These are phyloP conservation scores for Xylaria sp. DNA, from an alignment of 495 filamentous ascomycete genomes.

Conservation along the genomic window DNA sequence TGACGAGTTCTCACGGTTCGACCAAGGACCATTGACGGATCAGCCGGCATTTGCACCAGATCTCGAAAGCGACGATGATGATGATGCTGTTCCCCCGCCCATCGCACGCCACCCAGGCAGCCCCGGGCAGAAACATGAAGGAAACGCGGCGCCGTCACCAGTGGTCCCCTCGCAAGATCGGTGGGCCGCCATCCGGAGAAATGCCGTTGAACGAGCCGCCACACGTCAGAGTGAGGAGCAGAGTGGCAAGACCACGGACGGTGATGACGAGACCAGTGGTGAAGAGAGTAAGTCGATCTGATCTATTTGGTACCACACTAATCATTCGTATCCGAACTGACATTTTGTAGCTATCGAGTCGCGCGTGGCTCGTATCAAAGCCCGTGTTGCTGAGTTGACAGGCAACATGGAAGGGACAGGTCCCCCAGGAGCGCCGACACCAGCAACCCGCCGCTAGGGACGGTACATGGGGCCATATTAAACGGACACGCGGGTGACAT, in stretches of 20 bases:
- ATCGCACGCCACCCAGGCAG: constrained; percentile 43
- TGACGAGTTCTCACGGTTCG: constrained; percentile 81
- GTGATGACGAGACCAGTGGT: constrained; percentile 84
- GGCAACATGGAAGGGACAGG: constrained; percentile 70
- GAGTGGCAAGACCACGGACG: constrained; percentile 61
- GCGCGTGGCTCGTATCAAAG: constrained; percentile 96
- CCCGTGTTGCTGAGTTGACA: constrained; percentile 92
- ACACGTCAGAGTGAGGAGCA: constrained; percentile 69
- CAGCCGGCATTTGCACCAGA: constrained; percentile 84
- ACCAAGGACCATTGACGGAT: constrained; percentile 87
- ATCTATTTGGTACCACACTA: not conserved
- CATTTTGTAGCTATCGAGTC: constrained; percentile 82
- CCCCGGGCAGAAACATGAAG: constrained; percentile 34
- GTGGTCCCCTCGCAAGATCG: constrained; percentile 65
- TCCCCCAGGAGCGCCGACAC: constrained; percentile 35
- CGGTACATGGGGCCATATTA: constrained; percentile 30
- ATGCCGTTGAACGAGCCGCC: constrained; percentile 81
- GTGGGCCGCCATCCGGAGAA: constrained; percentile 96
- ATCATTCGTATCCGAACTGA: constrained; percentile 35
- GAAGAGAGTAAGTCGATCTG: constrained; percentile 83
- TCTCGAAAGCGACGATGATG: constrained; percentile 54
- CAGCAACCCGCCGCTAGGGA: constrained; percentile 42
- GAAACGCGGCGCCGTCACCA: constrained; percentile 40
- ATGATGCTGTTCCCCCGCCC: constrained; percentile 54
- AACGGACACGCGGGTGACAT: constrained; percentile 11